phyloP scores from a whole-genome alignment of 2,329 filamentous ascomycete genomes.

The Monascus ruber region DNA sequence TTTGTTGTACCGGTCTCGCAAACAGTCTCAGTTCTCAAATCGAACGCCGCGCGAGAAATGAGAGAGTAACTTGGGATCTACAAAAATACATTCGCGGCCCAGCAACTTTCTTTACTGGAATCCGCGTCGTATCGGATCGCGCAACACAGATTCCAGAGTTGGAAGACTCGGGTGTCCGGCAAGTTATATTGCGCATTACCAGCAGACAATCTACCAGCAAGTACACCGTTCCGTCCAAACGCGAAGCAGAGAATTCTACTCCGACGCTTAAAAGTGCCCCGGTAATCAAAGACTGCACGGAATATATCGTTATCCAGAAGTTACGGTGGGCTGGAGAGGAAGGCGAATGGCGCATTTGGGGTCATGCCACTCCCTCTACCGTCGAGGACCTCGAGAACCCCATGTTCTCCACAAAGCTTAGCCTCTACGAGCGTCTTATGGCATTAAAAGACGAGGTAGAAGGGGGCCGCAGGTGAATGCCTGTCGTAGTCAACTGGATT shows the following conservation, averaged over 20 bases:
- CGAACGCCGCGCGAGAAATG: constrained; percentile 18
- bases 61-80: constrained; percentile 25
- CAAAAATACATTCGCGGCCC: constrained; percentile 27
- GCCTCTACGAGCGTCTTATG: constrained; percentile 23
- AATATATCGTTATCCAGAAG: constrained; percentile 43
- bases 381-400: constrained; percentile 27
- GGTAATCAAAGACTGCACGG: constrained; percentile 26
- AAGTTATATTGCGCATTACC: constrained; percentile 28
- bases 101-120: constrained; percentile 24
- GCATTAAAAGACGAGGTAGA: constrained; percentile 16
- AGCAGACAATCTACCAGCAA: constrained; percentile 27
- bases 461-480: not conserved
- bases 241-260: not conserved
- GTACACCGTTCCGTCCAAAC: constrained; percentile 1
- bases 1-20: constrained; percentile 29
- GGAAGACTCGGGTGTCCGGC: constrained; percentile 27
- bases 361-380: constrained; percentile 33
- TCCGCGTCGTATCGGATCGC: constrained; percentile 31
- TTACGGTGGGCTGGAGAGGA: constrained; percentile 30
- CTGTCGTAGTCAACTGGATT: too few species aligned
- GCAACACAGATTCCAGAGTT: constrained; percentile 29
- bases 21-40: constrained; percentile 24
- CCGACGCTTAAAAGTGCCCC: constrained; percentile 1
- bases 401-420: constrained; percentile 23
- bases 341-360: constrained; percentile 41